phyloP scores from a whole-genome alignment of 2,329 filamentous ascomycete genomes.

The Talaromyces marneffei region DNA sequence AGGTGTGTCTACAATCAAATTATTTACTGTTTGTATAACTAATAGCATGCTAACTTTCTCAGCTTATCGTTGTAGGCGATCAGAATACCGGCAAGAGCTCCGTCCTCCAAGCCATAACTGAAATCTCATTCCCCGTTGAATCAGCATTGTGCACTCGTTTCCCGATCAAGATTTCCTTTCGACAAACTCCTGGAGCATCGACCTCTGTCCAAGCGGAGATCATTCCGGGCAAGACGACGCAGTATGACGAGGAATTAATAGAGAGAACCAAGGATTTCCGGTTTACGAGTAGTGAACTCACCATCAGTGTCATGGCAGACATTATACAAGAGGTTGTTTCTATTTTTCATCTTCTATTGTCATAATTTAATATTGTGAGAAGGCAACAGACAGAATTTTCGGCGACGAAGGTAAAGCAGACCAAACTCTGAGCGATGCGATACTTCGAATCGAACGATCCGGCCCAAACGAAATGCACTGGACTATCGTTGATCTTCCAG shows the following conservation, averaged over 20 bases:
- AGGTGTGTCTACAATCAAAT: conserved; percentile 10
- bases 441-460: conserved; percentile 5
- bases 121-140: conserved; percentile 55
- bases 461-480: conserved; percentile 10
- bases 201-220: conserved; percentile 15
- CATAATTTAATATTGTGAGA: background rate
- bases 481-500: conserved; percentile 13
- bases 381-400: conserved; percentile 9
- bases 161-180: conserved; percentile 54
- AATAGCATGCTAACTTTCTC: conserved; percentile 16
- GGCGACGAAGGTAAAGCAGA: background rate
- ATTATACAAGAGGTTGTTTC: background rate
- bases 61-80: conserved; percentile 56
- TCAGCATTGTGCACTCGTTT: conserved; percentile 60
- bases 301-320: background rate
- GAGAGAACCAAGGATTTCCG: conserved; percentile 8
- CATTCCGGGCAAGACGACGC: conserved; percentile 10
- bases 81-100: conserved; percentile 59
- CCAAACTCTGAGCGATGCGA: conserved; percentile 8
- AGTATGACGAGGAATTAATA: conserved; percentile 5
- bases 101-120: conserved; percentile 58
- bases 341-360: background rate
- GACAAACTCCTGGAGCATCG: conserved; percentile 20
- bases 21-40: background rate
- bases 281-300: conserved; percentile 1